Base-by-base conservation (phyloP, 2,329 filamentous ascomycete genomes). In the Sphaceloma murrayae region DNA sequence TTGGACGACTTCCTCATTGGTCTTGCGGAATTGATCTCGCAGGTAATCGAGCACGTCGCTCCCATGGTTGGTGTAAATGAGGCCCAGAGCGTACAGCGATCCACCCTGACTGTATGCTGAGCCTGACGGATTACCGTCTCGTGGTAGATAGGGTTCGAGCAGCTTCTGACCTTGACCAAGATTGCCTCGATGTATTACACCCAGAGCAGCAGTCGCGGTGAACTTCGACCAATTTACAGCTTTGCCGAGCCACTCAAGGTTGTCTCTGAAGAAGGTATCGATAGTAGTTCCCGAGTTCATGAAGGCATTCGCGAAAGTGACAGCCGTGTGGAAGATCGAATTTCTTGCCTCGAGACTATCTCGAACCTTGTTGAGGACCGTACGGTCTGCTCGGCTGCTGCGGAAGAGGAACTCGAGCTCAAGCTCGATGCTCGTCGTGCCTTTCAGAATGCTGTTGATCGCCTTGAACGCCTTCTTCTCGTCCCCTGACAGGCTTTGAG, bases 151-250 rank as follows among this genome's bases (percentile, higher is more conserved):
- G 2, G 91, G 91, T 58, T 94, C 87, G 10, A 98, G 74, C 2
- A 98, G 75, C 67, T 94, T 94, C 58, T 87, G 80, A 1, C 88
- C 91, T 58, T 98, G 89, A 17, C 82, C 84, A 48, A 98, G 72
- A 63, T 98, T 98, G 46, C 91, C 91, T 34, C 87, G 82, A 64
- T 98, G 91, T 51, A 98, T 95, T 42, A 96, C 91, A 62, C 91
- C 91, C 4, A 98, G 72, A 5, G 91, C 91, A 46, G 91, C 91
- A 3, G 91, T 98, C 10, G 91, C 91, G 1, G 91, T 95, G 62
- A 98, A 98, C 62, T 98, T 98, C 49, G 88, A 95, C 91, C 91
- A 98, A 68, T 98, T 98, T 36, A 96, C 87, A 18, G 91, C 91
- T 70, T 96, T 98, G 49, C 89, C 88, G 3, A 98, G 69, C 91